Conservation (phyloP, 257 asterid species). For the Prunella vulgaris region DNA sequence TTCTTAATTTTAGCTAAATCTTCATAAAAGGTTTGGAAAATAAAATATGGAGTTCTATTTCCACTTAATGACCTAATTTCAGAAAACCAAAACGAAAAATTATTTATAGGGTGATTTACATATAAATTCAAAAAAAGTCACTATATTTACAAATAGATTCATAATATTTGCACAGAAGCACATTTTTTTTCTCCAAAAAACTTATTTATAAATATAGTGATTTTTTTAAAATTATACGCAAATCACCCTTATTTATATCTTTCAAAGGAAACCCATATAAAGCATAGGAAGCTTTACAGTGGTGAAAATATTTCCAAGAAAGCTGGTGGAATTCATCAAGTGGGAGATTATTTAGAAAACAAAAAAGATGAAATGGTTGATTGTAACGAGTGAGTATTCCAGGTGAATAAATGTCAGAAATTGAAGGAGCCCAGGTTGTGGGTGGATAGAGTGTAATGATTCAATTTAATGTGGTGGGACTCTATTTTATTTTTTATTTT, state of each 20-base stretch:
- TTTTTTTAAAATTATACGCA: too few relatives aligned
- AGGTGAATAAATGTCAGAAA: background rate
- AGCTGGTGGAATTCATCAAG: background rate
- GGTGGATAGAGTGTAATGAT: slow-evolving; percentile 21
- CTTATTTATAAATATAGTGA: too few relatives aligned
- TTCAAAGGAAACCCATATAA: background rate
- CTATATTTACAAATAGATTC: too few relatives aligned
- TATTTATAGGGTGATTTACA: too few relatives aligned
- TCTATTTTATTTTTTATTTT: background rate
- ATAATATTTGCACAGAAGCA: too few relatives aligned
- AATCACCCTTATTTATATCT: too few relatives aligned
- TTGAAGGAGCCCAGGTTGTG: slow-evolving; percentile 2
- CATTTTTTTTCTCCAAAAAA: too few relatives aligned
- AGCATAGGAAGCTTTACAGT: background rate
- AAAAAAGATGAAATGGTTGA: slow-evolving; percentile 10
- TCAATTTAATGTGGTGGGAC: slow-evolving; percentile 20
- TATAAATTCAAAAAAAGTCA: too few relatives aligned
- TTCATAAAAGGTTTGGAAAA: background rate
- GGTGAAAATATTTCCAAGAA: background rate
- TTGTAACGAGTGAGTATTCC: background rate
- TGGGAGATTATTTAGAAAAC: background rate
- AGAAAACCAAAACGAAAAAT: background rate
- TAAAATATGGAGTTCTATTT: too few relatives aligned
- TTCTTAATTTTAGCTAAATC: background rate
- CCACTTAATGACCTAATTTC: background rate